These are phyloP conservation scores for Ogataea wickerhamii DNA, from an alignment of 805 yeast genomes.

Conservation along the genomic window DNA sequence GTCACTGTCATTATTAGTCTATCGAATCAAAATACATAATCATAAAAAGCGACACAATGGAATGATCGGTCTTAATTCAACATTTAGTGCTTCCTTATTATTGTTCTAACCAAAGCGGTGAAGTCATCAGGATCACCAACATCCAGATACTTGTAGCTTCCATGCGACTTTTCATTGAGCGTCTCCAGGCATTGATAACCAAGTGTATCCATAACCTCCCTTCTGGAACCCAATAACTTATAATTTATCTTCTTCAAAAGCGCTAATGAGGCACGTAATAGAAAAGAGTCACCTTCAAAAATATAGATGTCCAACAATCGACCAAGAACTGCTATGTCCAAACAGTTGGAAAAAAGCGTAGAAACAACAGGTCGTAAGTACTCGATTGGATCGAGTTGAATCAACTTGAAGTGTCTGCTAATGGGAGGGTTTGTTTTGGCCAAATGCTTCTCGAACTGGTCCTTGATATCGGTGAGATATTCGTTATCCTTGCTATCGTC, in stretches of 20 bases:
- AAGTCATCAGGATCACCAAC: constrained; percentile 52
- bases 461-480: constrained; percentile 38
- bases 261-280: constrained; percentile 53
- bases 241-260: constrained; percentile 46
- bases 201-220: constrained; percentile 42
- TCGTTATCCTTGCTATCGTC: constrained; percentile 6
- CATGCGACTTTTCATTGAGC: constrained; percentile 22
- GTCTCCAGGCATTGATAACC: constrained; percentile 33
- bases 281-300: constrained; percentile 58
- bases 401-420: constrained; percentile 45
- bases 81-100: constrained; percentile 29
- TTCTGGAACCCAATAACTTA: constrained; percentile 47
- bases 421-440: constrained; percentile 42
- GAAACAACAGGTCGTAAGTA: constrained; percentile 44
- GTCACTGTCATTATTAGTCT: neutral
- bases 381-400: constrained; percentile 39
- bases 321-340: constrained; percentile 44
- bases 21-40: neutral
- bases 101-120: constrained; percentile 38
- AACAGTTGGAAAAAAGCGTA: constrained; percentile 42
- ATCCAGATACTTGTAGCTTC: constrained; percentile 37
- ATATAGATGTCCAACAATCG: constrained; percentile 55
- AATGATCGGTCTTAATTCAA: too few relatives aligned
- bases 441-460: constrained; percentile 48
- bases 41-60: neutral